phyloP scores from a whole-genome alignment of 495 filamentous ascomycete species.

The Talaromyces nanjingensis region DNA sequence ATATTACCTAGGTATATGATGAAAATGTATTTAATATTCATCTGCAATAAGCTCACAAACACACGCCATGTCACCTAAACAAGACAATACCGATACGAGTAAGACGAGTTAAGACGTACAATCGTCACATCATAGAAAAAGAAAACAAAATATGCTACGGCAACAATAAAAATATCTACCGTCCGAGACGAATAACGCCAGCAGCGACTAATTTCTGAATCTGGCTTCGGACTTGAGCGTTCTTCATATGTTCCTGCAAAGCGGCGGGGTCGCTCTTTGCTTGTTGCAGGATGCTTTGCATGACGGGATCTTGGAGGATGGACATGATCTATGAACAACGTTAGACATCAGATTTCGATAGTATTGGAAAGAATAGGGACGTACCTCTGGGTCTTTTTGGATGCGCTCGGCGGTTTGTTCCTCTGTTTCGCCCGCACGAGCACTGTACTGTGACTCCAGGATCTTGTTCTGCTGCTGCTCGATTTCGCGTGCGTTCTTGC shows the following conservation, averaged over 20 bases:
- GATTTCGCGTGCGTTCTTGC: constrained; percentile 79
- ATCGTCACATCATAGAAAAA: constrained; percentile 3
- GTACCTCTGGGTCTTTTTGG: constrained; percentile 85
- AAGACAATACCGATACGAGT: background rate
- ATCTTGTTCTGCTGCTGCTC: constrained; percentile 93
- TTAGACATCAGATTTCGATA: constrained; percentile 19
- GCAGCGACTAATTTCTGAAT: constrained; percentile 89
- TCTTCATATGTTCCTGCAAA: constrained; percentile 94
- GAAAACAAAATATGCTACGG: background rate
- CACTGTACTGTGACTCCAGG: constrained; percentile 79
- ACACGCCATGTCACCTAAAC: background rate
- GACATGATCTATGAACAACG: constrained; percentile 59
- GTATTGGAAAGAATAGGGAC: constrained; percentile 17
- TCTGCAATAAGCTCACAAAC: background rate
- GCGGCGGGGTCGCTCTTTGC: constrained; percentile 90
- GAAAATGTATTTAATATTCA: background rate
- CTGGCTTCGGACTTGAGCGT: constrained; percentile 71
- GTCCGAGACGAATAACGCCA: constrained; percentile 81
- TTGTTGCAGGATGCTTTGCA: constrained; percentile 95
- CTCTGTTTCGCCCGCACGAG: constrained; percentile 90
- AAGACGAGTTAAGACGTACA: background rate
- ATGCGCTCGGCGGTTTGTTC: constrained; percentile 92
- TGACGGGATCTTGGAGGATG: constrained; percentile 90
- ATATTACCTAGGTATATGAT: background rate
- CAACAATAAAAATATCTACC: constrained; percentile 23